Conservation (phyloP, 1,284 basidiomycete genomes). For the Cryptococcus sp. region DNA sequence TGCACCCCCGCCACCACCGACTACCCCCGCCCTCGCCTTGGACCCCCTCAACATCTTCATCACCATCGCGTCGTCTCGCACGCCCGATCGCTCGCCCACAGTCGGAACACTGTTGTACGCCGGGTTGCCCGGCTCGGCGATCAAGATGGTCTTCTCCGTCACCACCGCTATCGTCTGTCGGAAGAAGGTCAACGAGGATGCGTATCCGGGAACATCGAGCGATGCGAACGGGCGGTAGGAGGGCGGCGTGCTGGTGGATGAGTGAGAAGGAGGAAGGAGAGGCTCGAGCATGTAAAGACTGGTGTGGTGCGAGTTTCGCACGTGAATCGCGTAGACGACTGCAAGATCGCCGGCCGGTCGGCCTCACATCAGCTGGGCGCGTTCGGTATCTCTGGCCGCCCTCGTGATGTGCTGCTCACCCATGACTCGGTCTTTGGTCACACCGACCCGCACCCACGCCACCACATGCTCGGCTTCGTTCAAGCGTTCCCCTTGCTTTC, state of each 20-base stretch:
- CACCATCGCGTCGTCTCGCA: conserved; percentile 10
- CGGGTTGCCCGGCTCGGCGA: conserved; percentile 38
- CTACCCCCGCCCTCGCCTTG: background rate
- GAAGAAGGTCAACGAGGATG: conserved; percentile 37
- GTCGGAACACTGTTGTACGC: conserved; percentile 29
- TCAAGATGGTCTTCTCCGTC: conserved; percentile 32
- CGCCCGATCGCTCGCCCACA: conserved; percentile 11
- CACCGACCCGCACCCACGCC: conserved; percentile 28
- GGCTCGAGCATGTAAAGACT: conserved; percentile 32
- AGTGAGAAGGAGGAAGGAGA: background rate
- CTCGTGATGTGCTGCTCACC: conserved; percentile 13
- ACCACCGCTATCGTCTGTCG: conserved; percentile 34
- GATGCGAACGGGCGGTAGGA: conserved; percentile 30
- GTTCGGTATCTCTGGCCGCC: background rate
- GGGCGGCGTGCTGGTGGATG: background rate
- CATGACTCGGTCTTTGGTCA: conserved; percentile 30
- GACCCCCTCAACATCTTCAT: conserved; percentile 14
- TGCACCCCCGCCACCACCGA: background rate
- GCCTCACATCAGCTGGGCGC: background rate
- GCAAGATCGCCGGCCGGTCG: too few species aligned
- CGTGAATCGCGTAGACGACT: conserved; percentile 23
- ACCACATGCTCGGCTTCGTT: conserved; percentile 22
- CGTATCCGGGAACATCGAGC: conserved; percentile 28
- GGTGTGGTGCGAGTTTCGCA: conserved; percentile 23
- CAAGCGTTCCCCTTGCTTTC: conserved; percentile 18